These are phyloP conservation scores for Nigrospora oryzae DNA, from an alignment of 2,329 filamentous ascomycete species.

Conservation along the genomic window DNA sequence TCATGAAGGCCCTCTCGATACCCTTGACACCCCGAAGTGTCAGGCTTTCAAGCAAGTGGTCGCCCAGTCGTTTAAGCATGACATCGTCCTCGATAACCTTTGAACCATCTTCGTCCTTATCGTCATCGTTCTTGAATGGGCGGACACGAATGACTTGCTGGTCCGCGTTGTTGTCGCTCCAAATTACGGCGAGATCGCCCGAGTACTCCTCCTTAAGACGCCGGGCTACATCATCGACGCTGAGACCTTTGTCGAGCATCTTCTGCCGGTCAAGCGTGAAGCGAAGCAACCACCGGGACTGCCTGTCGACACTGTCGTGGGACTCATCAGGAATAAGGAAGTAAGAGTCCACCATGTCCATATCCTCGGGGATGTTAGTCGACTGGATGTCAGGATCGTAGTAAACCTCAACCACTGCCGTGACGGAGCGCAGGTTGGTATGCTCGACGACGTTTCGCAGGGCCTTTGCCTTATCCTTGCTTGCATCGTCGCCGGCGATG, in stretches of 20 bases:
- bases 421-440: slow-evolving; percentile 86
- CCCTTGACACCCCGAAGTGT: slow-evolving; percentile 85
- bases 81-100: slow-evolving; percentile 72
- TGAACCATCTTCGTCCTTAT: slow-evolving; percentile 61
- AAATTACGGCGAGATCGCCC: slow-evolving; percentile 81
- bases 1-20: slow-evolving; percentile 88
- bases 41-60: slow-evolving; percentile 82
- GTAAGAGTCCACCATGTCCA: slow-evolving; percentile 93
- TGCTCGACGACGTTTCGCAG: slow-evolving; percentile 89
- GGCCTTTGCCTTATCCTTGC: slow-evolving; percentile 74
- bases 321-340: slow-evolving; percentile 84
- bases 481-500: slow-evolving; percentile 54
- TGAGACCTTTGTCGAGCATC: slow-evolving; percentile 88
- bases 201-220: slow-evolving; percentile 86
- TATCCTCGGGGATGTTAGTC: slow-evolving; percentile 80
- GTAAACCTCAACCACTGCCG: slow-evolving; percentile 89
- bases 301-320: slow-evolving; percentile 53
- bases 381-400: slow-evolving; percentile 86
- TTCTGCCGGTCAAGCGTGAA: slow-evolving; percentile 89
- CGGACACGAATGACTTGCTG: slow-evolving; percentile 91
- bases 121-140: slow-evolving; percentile 57
- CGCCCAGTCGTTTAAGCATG: slow-evolving; percentile 85
- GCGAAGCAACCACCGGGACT: slow-evolving; percentile 93
- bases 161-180: slow-evolving; percentile 96
- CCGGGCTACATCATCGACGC: slow-evolving; percentile 81